These are phyloP conservation scores for Avena sativa DNA, from an alignment of 176 grass and related monocot species.

Conservation along the genomic window DNA sequence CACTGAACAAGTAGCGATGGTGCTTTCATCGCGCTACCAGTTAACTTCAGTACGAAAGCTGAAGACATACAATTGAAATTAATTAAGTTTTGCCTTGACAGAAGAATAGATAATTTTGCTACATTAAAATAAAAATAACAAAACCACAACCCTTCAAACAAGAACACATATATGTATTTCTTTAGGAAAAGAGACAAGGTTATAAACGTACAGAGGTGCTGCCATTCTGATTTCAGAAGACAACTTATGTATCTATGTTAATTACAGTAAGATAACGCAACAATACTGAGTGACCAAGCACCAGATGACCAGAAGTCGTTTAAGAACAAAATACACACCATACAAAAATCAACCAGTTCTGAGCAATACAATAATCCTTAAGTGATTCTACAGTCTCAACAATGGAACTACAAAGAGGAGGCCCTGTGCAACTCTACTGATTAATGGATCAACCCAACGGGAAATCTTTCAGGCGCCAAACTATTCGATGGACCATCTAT, in stretches of 20 bases:
- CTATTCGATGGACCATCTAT: conserved; percentile 21
- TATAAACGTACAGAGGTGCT: neutral
- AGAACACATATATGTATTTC: neutral
- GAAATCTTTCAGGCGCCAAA: neutral
- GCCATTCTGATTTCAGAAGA: neutral
- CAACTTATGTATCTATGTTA: neutral
- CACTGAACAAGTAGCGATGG: conserved; percentile 77
- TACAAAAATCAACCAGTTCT: neutral
- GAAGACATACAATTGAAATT: neutral
- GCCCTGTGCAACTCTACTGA: neutral
- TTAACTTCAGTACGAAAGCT: conserved; percentile 30
- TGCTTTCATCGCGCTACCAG: conserved; percentile 62
- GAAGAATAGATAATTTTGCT: neutral
- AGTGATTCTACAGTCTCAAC: neutral
- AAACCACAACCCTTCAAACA: conserved; percentile 9
- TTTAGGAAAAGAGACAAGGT: neutral
- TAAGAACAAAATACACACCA: neutral
- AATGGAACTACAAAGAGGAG: conserved; percentile 7
- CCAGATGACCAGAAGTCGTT: neutral
- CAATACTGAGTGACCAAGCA: neutral
- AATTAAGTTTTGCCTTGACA: conserved; percentile 19
- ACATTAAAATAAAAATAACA: conserved; percentile 6
- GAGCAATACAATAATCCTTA: neutral
- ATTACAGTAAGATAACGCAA: neutral
- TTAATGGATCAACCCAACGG: neutral